Evolutionary conservation across 768 basidiomycete genomes (phyloP).

Genomic region (Obba rivulosa): DNA sequence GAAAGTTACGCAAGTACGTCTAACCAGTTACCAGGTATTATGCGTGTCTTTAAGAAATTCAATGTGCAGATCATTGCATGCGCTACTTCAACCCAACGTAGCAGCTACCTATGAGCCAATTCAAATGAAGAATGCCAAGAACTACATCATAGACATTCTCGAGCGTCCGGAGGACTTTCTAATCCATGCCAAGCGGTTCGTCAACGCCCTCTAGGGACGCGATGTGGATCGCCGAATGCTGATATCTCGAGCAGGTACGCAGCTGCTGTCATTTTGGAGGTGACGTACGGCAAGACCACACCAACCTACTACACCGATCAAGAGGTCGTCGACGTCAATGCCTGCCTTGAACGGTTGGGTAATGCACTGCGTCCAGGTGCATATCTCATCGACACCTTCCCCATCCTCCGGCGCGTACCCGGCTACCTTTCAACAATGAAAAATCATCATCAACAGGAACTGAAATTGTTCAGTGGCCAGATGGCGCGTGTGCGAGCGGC

Average conservation of each 20-base stretch:
- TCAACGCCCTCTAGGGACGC: background rate
- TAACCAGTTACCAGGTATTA: constrained; percentile 15
- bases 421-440: constrained; percentile 56
- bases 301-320: constrained; percentile 33
- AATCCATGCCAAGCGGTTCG: constrained; percentile 29
- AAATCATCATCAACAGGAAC: constrained; percentile 44
- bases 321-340: constrained; percentile 28
- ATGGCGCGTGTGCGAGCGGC: constrained; percentile 20
- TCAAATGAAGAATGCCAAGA: constrained; percentile 28
- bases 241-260: constrained; percentile 24
- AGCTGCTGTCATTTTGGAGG: constrained; percentile 32
- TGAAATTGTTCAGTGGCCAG: constrained; percentile 27
- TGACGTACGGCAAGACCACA: constrained; percentile 36
- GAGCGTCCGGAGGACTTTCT: constrained; percentile 28
- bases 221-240: background rate
- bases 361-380: constrained; percentile 32
- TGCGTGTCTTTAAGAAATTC: background rate
- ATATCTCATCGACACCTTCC: constrained; percentile 30
- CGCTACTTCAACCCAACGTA: constrained; percentile 27
- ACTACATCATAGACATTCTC: constrained; percentile 30
- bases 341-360: constrained; percentile 31
- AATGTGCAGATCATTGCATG: constrained; percentile 26
- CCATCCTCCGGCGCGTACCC: constrained; percentile 40
- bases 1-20: constrained; percentile 16
- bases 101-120: constrained; percentile 28